Base-by-base conservation (phyloP, 2,329 filamentous ascomycete species). In the Nannizzia gypsea region DNA sequence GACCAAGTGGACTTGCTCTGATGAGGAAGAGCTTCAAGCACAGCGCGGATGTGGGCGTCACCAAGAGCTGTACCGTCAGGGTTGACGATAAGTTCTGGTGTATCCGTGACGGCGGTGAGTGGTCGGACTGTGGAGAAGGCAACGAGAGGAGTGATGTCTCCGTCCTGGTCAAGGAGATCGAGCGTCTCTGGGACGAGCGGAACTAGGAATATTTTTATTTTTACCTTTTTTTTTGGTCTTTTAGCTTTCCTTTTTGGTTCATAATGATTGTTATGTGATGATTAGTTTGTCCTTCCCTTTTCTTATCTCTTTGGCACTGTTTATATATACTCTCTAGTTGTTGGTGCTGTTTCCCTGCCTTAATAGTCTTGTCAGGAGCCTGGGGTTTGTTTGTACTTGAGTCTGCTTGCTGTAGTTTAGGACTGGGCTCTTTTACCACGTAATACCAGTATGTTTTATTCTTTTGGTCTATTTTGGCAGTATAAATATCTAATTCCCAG, bases 81-180 rank as follows among this genome's bases (percentile, higher is more conserved):
- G 75, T 99, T 56, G 80, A 95, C 69, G 80, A 89, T 60, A 78
- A 92, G 71, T 78, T 88, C 59, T 89, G 93, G 77, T 99, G 93
- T 74, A 82, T 97, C 64, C 81, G 86, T 57, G 91, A 97, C 71
- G 82, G 76, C 24, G 87, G 86, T 11, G 70, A 87, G 68, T 97
- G 91, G 90, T 86, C 77, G 60, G 81, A 93, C 65, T 96, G 92
- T 71, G 83, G 85, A 3, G 79, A 67, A 87, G 89, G 56, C 67
- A 84, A 60, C 77, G 77, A 64, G 82, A 73, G 73, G 3, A 73
- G 71, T 56, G 65, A 74, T n/a, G 72, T 75, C 4, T 65, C 70
- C 65, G 86, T 90, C 68, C 79, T 97, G 59, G 82, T 95, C 58
- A 77, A 83, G 67, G 86, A 89, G 73, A 83, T 97, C 64, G 82